Base-by-base conservation (phyloP, 345 rosid genomes). In the Aquilaria malaccensis region DNA sequence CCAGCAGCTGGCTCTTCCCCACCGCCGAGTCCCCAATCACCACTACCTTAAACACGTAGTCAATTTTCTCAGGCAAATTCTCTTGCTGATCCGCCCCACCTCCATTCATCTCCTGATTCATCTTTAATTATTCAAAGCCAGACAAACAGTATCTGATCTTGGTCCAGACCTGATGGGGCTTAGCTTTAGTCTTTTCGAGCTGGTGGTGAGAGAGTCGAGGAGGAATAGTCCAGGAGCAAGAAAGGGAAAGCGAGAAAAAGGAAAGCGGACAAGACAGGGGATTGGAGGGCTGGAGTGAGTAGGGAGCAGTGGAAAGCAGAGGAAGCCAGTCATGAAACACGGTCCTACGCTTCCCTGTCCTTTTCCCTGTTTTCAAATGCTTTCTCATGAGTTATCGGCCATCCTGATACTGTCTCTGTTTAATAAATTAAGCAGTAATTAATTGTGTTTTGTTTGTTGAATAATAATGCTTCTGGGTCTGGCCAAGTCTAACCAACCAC, bases 11-110 rank as follows among this genome's bases (percentile, higher is more conserved):
- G 43, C 88, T 83, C 80, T 88, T 88, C 2, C 96, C 92, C 13
- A 88, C 96, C 0, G 89, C 96, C 0, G 96, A 88, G 70, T 88
- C 92, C 0, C 96, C 96, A 49, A 85, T 88, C 75, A 88, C 89
- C 60, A 88, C 96, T 41, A 83, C 81, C 66, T 88, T 88, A 58
- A 75, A 88, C 72, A 88, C 89, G 50, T 81, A 88, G 43, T 88
- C 96, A 33, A 85, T 80, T 57, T 73, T 85, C 70, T 81, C 89
- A 33, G 74, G 80, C 30, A 60, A 30, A 11, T 13, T 67, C 7
- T 45, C 78, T 47, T 50, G 68, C 1, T 62, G 50, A 53, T 62
- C 64, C 37, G 69, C 74, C 56, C 63, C 81, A 46, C 66, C 82
- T 2, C 89, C 96, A 61, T 64, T 80, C 89, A 85, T 85, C 67